Evolutionary conservation across 352 stramenopile species (phyloP).

Genomic region (Pythium apleroticum): DNA sequence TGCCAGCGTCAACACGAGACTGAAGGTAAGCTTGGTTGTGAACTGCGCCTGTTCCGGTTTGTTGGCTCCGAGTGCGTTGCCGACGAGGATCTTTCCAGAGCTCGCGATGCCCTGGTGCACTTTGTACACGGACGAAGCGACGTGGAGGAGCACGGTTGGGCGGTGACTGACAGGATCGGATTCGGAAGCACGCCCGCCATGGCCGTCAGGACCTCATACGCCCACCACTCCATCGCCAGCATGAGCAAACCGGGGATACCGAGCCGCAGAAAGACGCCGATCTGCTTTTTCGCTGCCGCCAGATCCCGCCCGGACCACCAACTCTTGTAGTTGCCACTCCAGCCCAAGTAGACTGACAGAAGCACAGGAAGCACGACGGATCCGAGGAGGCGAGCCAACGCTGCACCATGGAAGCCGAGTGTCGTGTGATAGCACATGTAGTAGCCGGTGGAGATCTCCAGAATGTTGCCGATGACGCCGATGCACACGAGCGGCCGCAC

Average conservation of each 20-base stretch:
- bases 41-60: slow-evolving; percentile 58
- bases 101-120: slow-evolving; percentile 65
- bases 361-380: slow-evolving; percentile 50
- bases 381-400: slow-evolving; percentile 54
- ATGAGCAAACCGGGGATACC: slow-evolving; percentile 52
- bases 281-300: slow-evolving; percentile 34
- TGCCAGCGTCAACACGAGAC: slow-evolving; percentile 37
- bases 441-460: slow-evolving; percentile 69
- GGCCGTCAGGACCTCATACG: slow-evolving; percentile 68
- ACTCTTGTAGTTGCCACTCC: slow-evolving; percentile 28
- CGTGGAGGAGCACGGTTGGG: slow-evolving; percentile 76
- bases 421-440: slow-evolving; percentile 64
- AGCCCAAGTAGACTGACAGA: slow-evolving; percentile 51
- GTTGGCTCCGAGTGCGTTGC: slow-evolving; percentile 79
- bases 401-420: slow-evolving; percentile 67
- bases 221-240: slow-evolving; percentile 78
- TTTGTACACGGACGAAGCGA: slow-evolving; percentile 64
- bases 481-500: slow-evolving; percentile 58
- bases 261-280: slow-evolving; percentile 51
- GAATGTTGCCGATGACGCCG: slow-evolving; percentile 49
- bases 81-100: slow-evolving; percentile 69
- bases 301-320: slow-evolving; percentile 56
- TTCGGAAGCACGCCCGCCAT: slow-evolving; percentile 66
- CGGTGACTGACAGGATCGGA: slow-evolving; percentile 69
- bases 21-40: slow-evolving; percentile 46